Conservation (phyloP, 1,139 yeast genomes). For the Suhomyces guaymorum region DNA sequence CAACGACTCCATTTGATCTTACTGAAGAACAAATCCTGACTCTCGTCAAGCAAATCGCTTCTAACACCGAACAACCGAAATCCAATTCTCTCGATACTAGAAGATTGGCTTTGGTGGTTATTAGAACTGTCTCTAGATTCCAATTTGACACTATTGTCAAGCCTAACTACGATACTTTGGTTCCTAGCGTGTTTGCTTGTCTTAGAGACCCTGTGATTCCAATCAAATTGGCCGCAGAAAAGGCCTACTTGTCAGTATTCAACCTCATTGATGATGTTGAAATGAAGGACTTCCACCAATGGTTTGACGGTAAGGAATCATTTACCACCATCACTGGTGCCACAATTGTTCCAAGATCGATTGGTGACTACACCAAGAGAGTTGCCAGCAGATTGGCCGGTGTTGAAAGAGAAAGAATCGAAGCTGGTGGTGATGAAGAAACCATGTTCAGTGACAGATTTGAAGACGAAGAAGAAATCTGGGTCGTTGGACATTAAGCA, state of each 20-base stretch:
- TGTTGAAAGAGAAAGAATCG: conserved; percentile 82
- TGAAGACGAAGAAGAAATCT: conserved; percentile 84
- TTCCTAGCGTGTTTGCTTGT: conserved; percentile 76
- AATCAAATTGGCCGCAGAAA: conserved; percentile 91
- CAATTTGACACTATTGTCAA: conserved; percentile 50
- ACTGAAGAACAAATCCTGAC: conserved; percentile 34
- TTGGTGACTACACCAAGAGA: conserved; percentile 85
- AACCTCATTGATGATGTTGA: conserved; percentile 70
- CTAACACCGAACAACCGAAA: conserved; percentile 50
- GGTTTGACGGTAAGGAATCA: conserved; percentile 47
- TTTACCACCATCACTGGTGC: conserved; percentile 46
- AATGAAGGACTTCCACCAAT: conserved; percentile 55
- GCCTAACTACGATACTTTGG: conserved; percentile 58
- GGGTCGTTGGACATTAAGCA: conserved; percentile 68
- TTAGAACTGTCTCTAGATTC: conserved; percentile 71
- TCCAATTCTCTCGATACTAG: conserved; percentile 77
- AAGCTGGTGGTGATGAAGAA: conserved; percentile 90
- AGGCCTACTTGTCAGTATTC: conserved; percentile 77
- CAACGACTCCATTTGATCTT: conserved; percentile 32
- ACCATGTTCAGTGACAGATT: conserved; percentile 79
- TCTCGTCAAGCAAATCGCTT: conserved; percentile 53
- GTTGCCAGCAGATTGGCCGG: conserved; percentile 81
- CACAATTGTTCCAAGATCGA: conserved; percentile 66
- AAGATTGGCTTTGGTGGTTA: conserved; percentile 72
- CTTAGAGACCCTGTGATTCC: conserved; percentile 87